Evolutionary conservation across 164 flowering plant genomes (phyloP), one percentile per base, ranked within the genome.

Genomic region (Malania oleifera): DNA sequence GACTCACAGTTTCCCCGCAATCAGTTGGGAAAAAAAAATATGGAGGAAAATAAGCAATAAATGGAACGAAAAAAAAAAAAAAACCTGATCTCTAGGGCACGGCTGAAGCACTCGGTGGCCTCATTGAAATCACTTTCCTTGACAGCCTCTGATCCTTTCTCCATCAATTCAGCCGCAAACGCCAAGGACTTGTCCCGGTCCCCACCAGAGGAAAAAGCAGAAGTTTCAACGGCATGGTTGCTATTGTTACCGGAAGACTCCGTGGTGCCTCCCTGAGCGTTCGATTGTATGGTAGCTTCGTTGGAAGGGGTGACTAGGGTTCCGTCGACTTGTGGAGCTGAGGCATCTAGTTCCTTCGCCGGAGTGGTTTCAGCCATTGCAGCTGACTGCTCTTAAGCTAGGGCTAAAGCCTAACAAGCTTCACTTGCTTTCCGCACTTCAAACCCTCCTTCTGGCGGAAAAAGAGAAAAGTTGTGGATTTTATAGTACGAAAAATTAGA

Each of bases 51-150:
- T n/a, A n/a, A 11, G 14, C 10, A 14, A n/a, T 17, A 5, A 18
- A 43, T 20, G 5, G 18, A 43, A 43, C 2, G 7, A 22, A 15
- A 23, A 9, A 24, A 15, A 23, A 24, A 4, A 23, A 10, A 52
- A 47, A 65, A 89, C 98, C 84, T 83, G 79, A 93, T 88, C 65
- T 93, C 97, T 14, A 93, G 85, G 62, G 96, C 92, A 56, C 97
- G 96, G 72, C 98, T 93, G 66, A 78, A 83, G 64, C 84, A 82
- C 1, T 93, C 98, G 1, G 79, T 69, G 27, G 98, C 98, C 45
- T 79, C 84, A 6, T 44, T 56, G 59, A 52, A 83, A 69, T 86
- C 95, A 4, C 67, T 52, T 0, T 73, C 86, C 57, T 79, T 82
- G 5, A 76, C 44, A 11, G 87, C 90, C 39, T 56, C 58, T 1